Percentiles rank a stretch among this genome's conserved stretches.
These are phyloP conservation scores for Vigna angularis DNA, from an alignment of 306 rosid genomes.

Conservation along the genomic window DNA sequence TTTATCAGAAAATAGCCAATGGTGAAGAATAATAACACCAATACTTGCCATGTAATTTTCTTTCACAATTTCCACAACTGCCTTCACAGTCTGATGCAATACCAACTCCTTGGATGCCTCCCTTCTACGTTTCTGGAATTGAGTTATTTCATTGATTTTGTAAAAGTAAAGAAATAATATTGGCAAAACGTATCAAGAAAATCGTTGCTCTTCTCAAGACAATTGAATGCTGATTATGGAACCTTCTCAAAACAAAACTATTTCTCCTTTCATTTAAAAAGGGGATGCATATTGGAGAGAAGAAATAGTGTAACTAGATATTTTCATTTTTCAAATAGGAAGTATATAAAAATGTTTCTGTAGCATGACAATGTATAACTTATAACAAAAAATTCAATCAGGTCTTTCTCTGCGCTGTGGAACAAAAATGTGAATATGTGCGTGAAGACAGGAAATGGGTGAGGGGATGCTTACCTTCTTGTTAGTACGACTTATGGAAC, in stretches of 20 bases:
- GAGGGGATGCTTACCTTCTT: constrained; percentile 63
- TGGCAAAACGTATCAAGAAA: not conserved
- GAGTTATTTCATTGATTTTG: constrained; percentile 37
- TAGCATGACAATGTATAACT: not conserved
- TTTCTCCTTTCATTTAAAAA: not conserved
- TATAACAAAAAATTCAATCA: not conserved
- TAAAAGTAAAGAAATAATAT: constrained; percentile 18
- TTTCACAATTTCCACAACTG: constrained; percentile 83
- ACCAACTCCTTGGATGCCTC: constrained; percentile 61
- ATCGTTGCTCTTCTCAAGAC: constrained; percentile 6
- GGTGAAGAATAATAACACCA: constrained; percentile 23
- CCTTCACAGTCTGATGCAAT: constrained; percentile 75
- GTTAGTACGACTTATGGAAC: constrained; percentile 51
- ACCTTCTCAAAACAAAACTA: not conserved
- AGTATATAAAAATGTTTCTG: constrained; percentile 20
- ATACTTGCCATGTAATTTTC: constrained; percentile 89
- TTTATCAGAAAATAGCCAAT: constrained; percentile 30
- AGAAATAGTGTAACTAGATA: not conserved
- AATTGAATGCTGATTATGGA: constrained; percentile 31
- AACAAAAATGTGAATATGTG: constrained; percentile 4
- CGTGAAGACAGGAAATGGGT: not conserved
- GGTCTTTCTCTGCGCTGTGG: not conserved
- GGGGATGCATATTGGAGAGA: constrained; percentile 20
- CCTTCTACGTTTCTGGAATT: constrained; percentile 77
- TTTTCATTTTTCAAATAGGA: not conserved